A percentile compares a stretch with the other conserved stretches of the same genome.
Evolutionary conservation across 345 rosid genomes (phyloP).

Genomic region (Gossypium thurberi): DNA sequence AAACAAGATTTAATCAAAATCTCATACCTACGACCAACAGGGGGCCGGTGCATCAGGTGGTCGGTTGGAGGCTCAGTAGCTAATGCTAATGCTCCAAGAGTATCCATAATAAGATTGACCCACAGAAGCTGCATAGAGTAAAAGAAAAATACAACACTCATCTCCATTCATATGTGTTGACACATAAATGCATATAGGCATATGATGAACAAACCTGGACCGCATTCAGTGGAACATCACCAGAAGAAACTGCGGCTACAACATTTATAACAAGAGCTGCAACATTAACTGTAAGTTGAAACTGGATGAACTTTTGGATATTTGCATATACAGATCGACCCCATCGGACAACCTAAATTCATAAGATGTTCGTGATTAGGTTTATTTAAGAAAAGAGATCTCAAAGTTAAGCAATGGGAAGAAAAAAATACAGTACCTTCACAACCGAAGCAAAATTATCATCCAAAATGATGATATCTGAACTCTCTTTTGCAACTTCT

Average conservation of each 20-base stretch:
- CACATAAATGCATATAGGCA: not conserved
- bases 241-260: conserved; percentile 88
- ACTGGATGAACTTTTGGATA: conserved; percentile 97
- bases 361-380: conserved; percentile 5
- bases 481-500: conserved; percentile 97
- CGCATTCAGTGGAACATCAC: conserved; percentile 93
- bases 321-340: conserved; percentile 99
- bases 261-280: conserved; percentile 92
- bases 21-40: conserved; percentile 88
- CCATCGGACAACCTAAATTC: conserved; percentile 83
- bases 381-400: not conserved
- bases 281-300: conserved; percentile 93
- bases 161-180: not conserved
- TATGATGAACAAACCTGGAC: conserved; percentile 57
- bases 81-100: conserved; percentile 95
- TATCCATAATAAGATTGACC: conserved; percentile 99
- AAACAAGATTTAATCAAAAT: not conserved
- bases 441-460: conserved; percentile 94
- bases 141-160: not conserved
- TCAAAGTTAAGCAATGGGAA: not conserved
- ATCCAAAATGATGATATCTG: conserved; percentile 92
- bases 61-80: conserved; percentile 99
- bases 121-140: conserved; percentile 65
- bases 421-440: conserved; percentile 41
- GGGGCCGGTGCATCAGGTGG: conserved; percentile 80